Evolutionary conservation across 1,139 yeast genomes (phyloP).

Genomic region (Sugiyamaella castrensis): DNA sequence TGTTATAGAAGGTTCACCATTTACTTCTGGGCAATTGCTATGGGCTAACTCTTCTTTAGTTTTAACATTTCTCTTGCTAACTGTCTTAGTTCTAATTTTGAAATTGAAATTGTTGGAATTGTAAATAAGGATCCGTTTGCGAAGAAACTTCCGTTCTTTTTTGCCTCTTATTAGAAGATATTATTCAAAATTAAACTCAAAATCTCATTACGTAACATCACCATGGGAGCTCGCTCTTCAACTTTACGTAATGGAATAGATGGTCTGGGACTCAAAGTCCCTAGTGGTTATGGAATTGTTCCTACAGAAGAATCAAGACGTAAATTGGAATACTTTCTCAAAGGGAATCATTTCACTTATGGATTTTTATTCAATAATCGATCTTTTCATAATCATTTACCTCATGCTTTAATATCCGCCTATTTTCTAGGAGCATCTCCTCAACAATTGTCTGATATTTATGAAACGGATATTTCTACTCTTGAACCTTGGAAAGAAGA

Average conservation of each 20-base stretch:
- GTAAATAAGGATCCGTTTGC: no score
- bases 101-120: no score
- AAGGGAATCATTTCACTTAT: slow-evolving; percentile 34
- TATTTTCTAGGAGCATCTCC: slow-evolving; percentile 27
- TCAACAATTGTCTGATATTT: slow-evolving; percentile 24
- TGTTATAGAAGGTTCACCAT: no score
- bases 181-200: no score
- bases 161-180: no score
- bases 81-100: no score
- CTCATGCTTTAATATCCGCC: slow-evolving; percentile 29
- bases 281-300: slow-evolving; percentile 12
- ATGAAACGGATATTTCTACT: slow-evolving; percentile 23
- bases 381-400: slow-evolving; percentile 34
- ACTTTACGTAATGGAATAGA: slow-evolving; percentile 22
- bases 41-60: no score
- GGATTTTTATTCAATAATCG: slow-evolving; percentile 32
- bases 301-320: slow-evolving; percentile 24
- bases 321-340: slow-evolving; percentile 29
- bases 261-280: slow-evolving; percentile 19
- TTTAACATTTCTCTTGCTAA: no score
- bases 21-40: no score
- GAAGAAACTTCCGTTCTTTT: no score
- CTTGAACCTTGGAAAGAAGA: slow-evolving; percentile 35
- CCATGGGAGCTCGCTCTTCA: slow-evolving; percentile 18
- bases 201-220: no score